phyloP scores from a whole-genome alignment of 2,329 filamentous ascomycete genomes.

The Penicillium sp. region DNA sequence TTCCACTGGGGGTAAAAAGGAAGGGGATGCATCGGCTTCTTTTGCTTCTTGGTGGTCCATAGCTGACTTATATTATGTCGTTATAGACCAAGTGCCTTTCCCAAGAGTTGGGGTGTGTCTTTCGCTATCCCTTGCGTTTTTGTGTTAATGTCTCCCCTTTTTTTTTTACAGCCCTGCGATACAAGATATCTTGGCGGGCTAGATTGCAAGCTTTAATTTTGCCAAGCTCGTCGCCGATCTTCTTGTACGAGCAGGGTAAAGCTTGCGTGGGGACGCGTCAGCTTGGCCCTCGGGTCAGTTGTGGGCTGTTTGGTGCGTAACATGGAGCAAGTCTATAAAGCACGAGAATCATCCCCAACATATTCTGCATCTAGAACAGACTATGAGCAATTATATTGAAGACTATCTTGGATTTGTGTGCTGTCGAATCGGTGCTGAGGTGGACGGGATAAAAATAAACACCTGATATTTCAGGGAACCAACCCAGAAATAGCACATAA shows the following conservation, averaged over 20 bases:
- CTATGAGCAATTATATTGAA: no score
- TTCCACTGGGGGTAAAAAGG: background rate
- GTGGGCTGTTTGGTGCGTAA: background rate
- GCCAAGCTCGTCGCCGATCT: constrained; percentile 5
- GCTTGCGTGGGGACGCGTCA: constrained; percentile 5
- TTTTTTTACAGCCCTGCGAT: background rate
- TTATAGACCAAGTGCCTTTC: no score
- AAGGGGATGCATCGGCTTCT: constrained; percentile 8
- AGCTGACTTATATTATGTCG: background rate
- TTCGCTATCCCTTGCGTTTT: background rate
- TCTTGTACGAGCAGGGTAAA: background rate
- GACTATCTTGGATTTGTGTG: background rate
- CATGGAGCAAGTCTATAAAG: background rate
- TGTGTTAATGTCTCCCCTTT: background rate
- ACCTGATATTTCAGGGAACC: background rate
- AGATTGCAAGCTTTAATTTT: background rate
- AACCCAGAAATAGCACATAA: background rate
- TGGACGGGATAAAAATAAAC: background rate
- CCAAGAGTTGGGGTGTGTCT: background rate
- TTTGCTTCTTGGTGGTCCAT: constrained; percentile 11
- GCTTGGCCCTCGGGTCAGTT: background rate
- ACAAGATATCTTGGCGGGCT: constrained; percentile 4
- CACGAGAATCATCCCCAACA: background rate
- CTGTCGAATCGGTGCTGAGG: background rate
- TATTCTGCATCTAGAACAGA: background rate